A percentile compares a stretch with the other conserved stretches of the same genome.
These are phyloP conservation scores for Nemophila menziesii DNA, from an alignment of 257 asterid genomes.

Conservation along the genomic window DNA sequence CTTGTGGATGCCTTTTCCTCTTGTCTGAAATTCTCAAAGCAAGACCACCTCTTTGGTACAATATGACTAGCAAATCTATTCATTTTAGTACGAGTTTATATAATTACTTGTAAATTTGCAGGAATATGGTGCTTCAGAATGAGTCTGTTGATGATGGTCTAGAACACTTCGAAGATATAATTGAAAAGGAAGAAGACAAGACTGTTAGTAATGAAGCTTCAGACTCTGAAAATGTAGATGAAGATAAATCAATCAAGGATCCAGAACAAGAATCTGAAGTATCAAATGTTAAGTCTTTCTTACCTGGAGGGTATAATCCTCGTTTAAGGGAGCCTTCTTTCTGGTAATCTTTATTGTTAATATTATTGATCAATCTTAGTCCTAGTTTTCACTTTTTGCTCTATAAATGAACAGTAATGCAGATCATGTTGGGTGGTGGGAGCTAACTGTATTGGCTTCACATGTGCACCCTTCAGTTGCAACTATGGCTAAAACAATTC, in stretches of 20 bases:
- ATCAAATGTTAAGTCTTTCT: neutral
- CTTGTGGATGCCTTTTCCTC: slow-evolving; percentile 90
- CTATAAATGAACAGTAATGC: slow-evolving; percentile 56
- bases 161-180: slow-evolving; percentile 16
- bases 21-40: slow-evolving; percentile 93
- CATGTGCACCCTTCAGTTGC: slow-evolving; percentile 95
- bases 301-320: slow-evolving; percentile 27
- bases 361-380: neutral
- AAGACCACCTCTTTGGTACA: slow-evolving; percentile 83
- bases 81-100: neutral
- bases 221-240: slow-evolving; percentile 4
- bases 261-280: neutral
- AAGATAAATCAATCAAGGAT: neutral
- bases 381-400: neutral
- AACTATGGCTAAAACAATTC: slow-evolving; percentile 87
- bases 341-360: slow-evolving; percentile 36
- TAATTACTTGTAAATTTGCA: neutral
- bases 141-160: slow-evolving; percentile 26
- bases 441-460: slow-evolving; percentile 58
- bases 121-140: slow-evolving; percentile 28
- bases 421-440: slow-evolving; percentile 88
- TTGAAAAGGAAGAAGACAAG: slow-evolving; percentile 3
- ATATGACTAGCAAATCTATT: neutral
- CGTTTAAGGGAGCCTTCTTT: slow-evolving; percentile 77
- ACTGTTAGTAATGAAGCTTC: neutral